phyloP scores from a whole-genome alignment of 75 land plant species.

The Ceratopteris richardii region DNA sequence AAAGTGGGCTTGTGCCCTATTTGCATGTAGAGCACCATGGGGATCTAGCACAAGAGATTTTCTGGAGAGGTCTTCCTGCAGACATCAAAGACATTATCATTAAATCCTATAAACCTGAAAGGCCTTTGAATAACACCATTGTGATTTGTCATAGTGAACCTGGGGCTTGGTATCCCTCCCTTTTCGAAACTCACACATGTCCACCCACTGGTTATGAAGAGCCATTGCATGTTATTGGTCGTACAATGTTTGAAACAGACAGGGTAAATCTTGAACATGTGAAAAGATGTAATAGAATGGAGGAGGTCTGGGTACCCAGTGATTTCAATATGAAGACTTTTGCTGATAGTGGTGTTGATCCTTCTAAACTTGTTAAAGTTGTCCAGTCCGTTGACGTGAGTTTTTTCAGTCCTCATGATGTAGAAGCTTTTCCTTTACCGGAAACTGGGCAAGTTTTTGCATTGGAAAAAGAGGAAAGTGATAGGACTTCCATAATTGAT shows the following conservation, averaged over 20 bases:
- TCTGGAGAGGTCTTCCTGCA: constrained; percentile 66
- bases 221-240: constrained; percentile 48
- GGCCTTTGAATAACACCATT: constrained; percentile 33
- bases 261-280: constrained; percentile 61
- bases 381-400: constrained; percentile 60
- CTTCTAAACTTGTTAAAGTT: constrained; percentile 53
- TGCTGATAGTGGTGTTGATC: constrained; percentile 51
- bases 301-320: constrained; percentile 83
- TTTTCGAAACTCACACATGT: constrained; percentile 61
- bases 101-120: constrained; percentile 24
- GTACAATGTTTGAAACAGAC: constrained; percentile 97
- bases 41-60: constrained; percentile 38
- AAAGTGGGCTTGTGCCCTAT: constrained; percentile 15
- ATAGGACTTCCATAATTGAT: background rate
- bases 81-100: constrained; percentile 25
- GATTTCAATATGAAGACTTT: constrained; percentile 66
- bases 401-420: constrained; percentile 54
- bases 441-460: constrained; percentile 21
- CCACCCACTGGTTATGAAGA: constrained; percentile 56
- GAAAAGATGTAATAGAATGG: constrained; percentile 64
- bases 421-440: constrained; percentile 29
- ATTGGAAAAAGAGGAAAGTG: background rate
- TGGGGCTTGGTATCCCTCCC: constrained; percentile 82
- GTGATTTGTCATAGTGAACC: constrained; percentile 91
- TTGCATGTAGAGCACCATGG: constrained; percentile 40